Percentiles rank a stretch among this genome's conserved stretches.
Evolutionary conservation across 805 yeast species (phyloP).

Genomic region (Maudiozyma saulgeensis): DNA sequence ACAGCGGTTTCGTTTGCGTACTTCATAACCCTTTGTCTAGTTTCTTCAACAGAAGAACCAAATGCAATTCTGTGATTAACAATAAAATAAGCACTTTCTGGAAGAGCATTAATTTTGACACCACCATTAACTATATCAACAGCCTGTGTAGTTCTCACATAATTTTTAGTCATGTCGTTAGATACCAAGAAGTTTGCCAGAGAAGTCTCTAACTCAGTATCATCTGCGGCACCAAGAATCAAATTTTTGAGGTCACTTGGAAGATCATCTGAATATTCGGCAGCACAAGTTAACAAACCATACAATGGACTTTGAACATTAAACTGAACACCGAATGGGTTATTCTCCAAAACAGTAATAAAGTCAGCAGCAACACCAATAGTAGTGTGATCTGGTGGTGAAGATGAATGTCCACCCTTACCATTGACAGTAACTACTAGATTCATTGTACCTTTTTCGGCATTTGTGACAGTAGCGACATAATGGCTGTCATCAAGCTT

Average conservation of each 20-base stretch:
- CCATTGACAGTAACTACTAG: slow-evolving; percentile 42
- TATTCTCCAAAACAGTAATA: slow-evolving; percentile 44
- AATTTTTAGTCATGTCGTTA: slow-evolving; percentile 24
- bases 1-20: slow-evolving; percentile 37
- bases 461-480: slow-evolving; percentile 46
- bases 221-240: slow-evolving; percentile 29
- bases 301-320: slow-evolving; percentile 49
- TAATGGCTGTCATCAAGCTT: slow-evolving; percentile 35
- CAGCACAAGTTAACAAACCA: slow-evolving; percentile 49
- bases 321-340: slow-evolving; percentile 34
- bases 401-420: slow-evolving; percentile 72
- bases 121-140: slow-evolving; percentile 63
- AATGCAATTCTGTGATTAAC: slow-evolving; percentile 59
- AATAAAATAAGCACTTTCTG: slow-evolving; percentile 46
- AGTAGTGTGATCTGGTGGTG: slow-evolving; percentile 75
- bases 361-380: slow-evolving; percentile 65
- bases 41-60: slow-evolving; percentile 42
- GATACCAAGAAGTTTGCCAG: slow-evolving; percentile 20
- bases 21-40: slow-evolving; percentile 30
- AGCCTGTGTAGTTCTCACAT: slow-evolving; percentile 57
- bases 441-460: slow-evolving; percentile 54
- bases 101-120: slow-evolving; percentile 65
- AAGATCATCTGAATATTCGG: slow-evolving; percentile 34
- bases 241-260: slow-evolving; percentile 15
- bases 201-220: slow-evolving; percentile 27